A percentile compares a stretch with the other conserved stretches of the same genome.
These are phyloP conservation scores for Calycina marina DNA, from an alignment of 2,329 filamentous ascomycete genomes.

Conservation along the genomic window DNA sequence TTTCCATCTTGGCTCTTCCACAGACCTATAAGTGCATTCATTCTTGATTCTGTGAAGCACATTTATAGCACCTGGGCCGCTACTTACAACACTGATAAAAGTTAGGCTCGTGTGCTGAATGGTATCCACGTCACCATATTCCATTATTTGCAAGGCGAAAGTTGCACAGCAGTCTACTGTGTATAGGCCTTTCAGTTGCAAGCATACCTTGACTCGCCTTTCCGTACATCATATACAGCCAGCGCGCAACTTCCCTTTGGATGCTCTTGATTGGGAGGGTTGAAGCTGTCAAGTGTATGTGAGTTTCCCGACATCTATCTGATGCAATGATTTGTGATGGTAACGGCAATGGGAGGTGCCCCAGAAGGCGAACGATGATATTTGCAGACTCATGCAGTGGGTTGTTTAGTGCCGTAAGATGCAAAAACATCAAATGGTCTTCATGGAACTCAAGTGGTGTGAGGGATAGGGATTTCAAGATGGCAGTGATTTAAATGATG, in stretches of 20 bases:
- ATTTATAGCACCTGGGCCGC: background rate
- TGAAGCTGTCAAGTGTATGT: background rate
- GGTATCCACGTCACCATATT: background rate
- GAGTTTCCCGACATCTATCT: background rate
- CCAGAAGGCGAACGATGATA: background rate
- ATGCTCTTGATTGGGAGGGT: background rate
- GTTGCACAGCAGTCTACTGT: background rate
- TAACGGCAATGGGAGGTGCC: too few species aligned
- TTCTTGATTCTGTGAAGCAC: background rate
- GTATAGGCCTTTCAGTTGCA: background rate
- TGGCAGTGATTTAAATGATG: too few species aligned
- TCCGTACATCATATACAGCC: background rate
- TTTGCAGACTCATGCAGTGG: background rate
- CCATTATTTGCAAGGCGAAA: background rate
- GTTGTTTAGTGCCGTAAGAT: background rate
- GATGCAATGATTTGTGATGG: background rate
- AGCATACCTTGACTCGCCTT: background rate
- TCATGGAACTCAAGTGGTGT: too few species aligned
- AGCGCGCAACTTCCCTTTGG: background rate
- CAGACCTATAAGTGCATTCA: background rate
- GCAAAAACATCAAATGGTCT: background rate
- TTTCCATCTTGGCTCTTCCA: background rate
- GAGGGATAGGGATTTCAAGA: too few species aligned
- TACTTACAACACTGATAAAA: background rate
- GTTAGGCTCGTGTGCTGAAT: too few species aligned